Conservation (phyloP, 1,284 basidiomycete genomes). For the Ustilago cynodontis region DNA sequence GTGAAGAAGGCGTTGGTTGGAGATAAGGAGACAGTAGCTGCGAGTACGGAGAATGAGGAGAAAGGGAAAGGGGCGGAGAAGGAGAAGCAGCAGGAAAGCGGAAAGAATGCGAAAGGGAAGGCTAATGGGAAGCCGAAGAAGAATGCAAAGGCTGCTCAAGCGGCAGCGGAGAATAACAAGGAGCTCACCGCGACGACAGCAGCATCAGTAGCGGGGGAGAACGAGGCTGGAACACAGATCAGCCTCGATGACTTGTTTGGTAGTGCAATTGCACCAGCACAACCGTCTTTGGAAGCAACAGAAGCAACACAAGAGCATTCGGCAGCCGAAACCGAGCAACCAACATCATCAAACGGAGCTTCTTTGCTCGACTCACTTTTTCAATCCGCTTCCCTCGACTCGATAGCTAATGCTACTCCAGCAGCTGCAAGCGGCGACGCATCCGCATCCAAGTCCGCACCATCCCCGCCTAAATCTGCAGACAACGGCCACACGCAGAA, state of each 20-base stretch:
- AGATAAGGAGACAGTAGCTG: slow-evolving; percentile 3
- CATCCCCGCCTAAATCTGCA: neutral
- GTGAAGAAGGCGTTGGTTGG: slow-evolving; percentile 12
- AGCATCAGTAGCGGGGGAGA: neutral
- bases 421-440: neutral
- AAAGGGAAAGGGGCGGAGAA: slow-evolving; percentile 15
- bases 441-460: neutral
- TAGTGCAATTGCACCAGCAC: slow-evolving; percentile 9
- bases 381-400: slow-evolving; percentile 29
- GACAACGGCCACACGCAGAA: slow-evolving; percentile 17
- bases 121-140: slow-evolving; percentile 29
- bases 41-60: neutral
- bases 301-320: neutral
- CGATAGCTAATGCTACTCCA: neutral
- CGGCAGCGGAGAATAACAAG: slow-evolving; percentile 19
- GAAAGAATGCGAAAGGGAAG: slow-evolving; percentile 8
- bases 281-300: neutral
- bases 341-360: slow-evolving; percentile 5
- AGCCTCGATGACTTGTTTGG: slow-evolving; percentile 42
- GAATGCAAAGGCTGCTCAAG: slow-evolving; percentile 17
- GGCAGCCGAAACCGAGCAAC: neutral
- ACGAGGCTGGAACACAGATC: slow-evolving; percentile 31
- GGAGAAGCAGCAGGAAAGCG: slow-evolving; percentile 16
- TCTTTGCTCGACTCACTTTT: slow-evolving; percentile 43
- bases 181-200: slow-evolving; percentile 15